phyloP scores from a whole-genome alignment of 1,139 yeast genomes.

The Saccharomycopsis hybrid region DNA sequence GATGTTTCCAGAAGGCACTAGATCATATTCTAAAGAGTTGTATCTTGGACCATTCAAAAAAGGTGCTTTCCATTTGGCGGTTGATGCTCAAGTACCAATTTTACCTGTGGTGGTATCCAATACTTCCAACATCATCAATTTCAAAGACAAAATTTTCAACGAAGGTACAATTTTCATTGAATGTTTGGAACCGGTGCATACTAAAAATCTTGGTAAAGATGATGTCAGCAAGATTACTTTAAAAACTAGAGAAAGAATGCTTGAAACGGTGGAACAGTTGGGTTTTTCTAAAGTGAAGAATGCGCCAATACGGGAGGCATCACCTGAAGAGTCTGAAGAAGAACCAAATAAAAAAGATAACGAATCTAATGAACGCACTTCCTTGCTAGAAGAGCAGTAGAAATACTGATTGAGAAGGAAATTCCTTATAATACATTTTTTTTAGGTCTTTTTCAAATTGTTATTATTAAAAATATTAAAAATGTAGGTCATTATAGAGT shows the following conservation, averaged over 20 bases:
- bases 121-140: conserved; percentile 66
- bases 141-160: conserved; percentile 50
- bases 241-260: conserved; percentile 36
- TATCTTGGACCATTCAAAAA: conserved; percentile 83
- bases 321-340: too few species aligned
- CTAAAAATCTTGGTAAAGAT: conserved; percentile 52
- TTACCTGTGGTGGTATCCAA: conserved; percentile 85
- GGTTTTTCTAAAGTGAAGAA: conserved; percentile 35
- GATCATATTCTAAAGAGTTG: conserved; percentile 67
- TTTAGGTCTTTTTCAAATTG: too few species aligned
- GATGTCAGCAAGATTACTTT: conserved; percentile 49
- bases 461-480: too few species aligned
- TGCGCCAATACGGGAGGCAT: background rate
- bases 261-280: conserved; percentile 31
- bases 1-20: conserved; percentile 94
- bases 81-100: conserved; percentile 83
- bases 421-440: too few species aligned
- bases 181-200: conserved; percentile 61
- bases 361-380: too few species aligned
- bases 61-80: conserved; percentile 97
- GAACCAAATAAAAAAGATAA: background rate
- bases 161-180: conserved; percentile 60
- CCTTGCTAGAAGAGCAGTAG: too few species aligned
- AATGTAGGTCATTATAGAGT: too few species aligned
- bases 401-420: too few species aligned